Evolutionary conservation across 1,284 basidiomycete species (phyloP), one percentile per base, ranked within the genome.

Genomic region (Sparassis latifolia): DNA sequence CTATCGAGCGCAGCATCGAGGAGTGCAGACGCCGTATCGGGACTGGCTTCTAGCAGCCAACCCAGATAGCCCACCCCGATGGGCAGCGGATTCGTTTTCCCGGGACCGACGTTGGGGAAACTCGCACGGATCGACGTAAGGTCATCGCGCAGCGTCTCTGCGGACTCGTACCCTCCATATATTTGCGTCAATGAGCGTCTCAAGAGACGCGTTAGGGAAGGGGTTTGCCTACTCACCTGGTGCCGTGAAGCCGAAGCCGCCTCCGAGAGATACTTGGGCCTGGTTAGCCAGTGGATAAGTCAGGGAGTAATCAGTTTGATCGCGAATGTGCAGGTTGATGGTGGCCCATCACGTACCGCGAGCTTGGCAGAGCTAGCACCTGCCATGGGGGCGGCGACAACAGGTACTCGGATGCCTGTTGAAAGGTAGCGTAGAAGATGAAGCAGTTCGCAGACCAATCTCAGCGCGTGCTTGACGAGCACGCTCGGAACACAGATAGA

Each of bases 1-100:
- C 72, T 71, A 48, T 80, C 73, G 42, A 89, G 69, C 7, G 78
- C 77, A 28, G 70, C 62, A 7, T 71, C 65, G 20, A 89, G 63
- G 27, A 78, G 55, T n/a, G 74, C 66, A 37, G 68, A 54, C 42
- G 62, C 57, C 4, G 63, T 61, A 37, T 68, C 62, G 7, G 68
- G 60, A 44, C 72, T 64, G 50, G 82, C 78, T 39, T 87, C 84
- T 12, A 90, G 72, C 52, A 73, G 73, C 86, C 86, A 90, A 6
- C 70, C 76, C 30, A 90, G 69, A 61, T 80, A 87, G 5, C 86
- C 86, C 12, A 85, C 76, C 33, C 88, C 86, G 52, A 89, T 73
- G 10, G 75, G 77, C 43, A 87, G 67, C 12, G 12, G 35, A 7
- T 37, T 37, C 7, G 35, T 7, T 20, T 20, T 20, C 20, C 20